Base-by-base conservation (phyloP, 2,329 filamentous ascomycete genomes). In the Passalora sequoiae region DNA sequence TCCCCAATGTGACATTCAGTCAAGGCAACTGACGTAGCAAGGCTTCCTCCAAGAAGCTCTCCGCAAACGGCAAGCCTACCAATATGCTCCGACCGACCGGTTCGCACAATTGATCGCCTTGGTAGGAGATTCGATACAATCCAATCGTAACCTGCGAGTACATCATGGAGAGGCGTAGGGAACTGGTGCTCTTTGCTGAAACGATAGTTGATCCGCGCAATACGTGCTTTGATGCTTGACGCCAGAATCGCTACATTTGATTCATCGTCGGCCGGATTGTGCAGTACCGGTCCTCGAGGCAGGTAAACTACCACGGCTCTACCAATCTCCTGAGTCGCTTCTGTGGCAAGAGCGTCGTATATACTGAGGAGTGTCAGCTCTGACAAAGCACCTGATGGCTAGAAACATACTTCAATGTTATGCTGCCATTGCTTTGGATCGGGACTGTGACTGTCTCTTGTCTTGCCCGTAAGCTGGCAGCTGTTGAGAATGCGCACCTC, bases 11-110 rank as follows among this genome's bases (percentile, higher is more conserved):
- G 63, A 47, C 70, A 74, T 56, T 76, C 73, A 7, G 72, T 75
- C 57, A 76, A 50, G 1, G 70, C 71, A 4, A 76, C 63, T 62
- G 69, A 69, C 2, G 68, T 65, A 6, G 72, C 72, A 5, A 75
- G 63, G 12, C 66, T 63, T 33, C 68, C 73, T 6, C 73, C 73
- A 6, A 73, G 38, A 4, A 73, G 63, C 52, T 74, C 67, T 17
- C 73, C 73, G 49, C 66, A 69, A 3, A 74, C 65, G 13, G 66
- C 70, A 4, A 74, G 43, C 12, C 59, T 59, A 21, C 63, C 60
- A 6, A 61, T 50, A 38, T 48, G 52, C 16, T 54, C 49, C 4
- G 55, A 49, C 8, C 58, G 56, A 27, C 59, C 60, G 10, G 49
- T 42, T 5, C 57, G 56, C 3, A 48, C 17, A 31, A 58, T 54